Conservation (phyloP, 164 flowering plant species). For the Aristolochia californica region DNA sequence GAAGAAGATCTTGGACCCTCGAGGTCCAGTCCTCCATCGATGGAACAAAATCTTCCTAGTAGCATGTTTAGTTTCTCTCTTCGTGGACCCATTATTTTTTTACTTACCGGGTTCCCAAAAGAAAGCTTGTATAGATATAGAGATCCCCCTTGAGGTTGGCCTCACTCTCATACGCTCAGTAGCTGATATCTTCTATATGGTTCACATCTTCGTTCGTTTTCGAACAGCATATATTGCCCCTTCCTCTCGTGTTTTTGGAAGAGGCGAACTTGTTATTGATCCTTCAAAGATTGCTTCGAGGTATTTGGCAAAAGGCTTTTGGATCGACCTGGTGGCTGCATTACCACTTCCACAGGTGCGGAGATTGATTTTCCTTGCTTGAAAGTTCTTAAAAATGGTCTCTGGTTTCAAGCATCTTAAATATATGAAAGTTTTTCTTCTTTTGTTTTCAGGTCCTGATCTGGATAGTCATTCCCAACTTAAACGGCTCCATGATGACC, state of each 20-base stretch:
- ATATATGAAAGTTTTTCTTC: background rate
- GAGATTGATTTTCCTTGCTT: background rate
- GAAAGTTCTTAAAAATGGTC: background rate
- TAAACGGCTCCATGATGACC: slow-evolving; percentile 47
- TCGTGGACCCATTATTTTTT: slow-evolving; percentile 83
- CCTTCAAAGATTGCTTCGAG: slow-evolving; percentile 53
- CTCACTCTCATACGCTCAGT: slow-evolving; percentile 55
- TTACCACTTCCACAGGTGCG: slow-evolving; percentile 91
- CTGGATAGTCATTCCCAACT: slow-evolving; percentile 60
- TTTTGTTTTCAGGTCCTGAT: slow-evolving; percentile 45
- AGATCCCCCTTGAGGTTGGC: slow-evolving; percentile 35
- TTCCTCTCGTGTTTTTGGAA: slow-evolving; percentile 88
- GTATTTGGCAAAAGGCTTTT: slow-evolving; percentile 49
- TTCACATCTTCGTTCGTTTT: slow-evolving; percentile 63
- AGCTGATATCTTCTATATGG: slow-evolving; percentile 60
- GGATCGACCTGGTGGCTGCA: slow-evolving; percentile 73
- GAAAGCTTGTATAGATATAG: slow-evolving; percentile 48
- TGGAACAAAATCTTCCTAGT: slow-evolving; percentile 84
- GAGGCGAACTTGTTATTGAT: slow-evolving; percentile 90
- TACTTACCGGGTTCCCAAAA: slow-evolving; percentile 43
- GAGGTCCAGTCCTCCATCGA: slow-evolving; percentile 45
- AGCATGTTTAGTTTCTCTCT: slow-evolving; percentile 72
- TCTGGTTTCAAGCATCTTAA: background rate
- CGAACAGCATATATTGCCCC: slow-evolving; percentile 87
- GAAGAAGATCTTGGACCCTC: slow-evolving; percentile 66